Evolutionary conservation across 345 rosid genomes (phyloP).

Genomic region (Clarkia xantiana): DNA sequence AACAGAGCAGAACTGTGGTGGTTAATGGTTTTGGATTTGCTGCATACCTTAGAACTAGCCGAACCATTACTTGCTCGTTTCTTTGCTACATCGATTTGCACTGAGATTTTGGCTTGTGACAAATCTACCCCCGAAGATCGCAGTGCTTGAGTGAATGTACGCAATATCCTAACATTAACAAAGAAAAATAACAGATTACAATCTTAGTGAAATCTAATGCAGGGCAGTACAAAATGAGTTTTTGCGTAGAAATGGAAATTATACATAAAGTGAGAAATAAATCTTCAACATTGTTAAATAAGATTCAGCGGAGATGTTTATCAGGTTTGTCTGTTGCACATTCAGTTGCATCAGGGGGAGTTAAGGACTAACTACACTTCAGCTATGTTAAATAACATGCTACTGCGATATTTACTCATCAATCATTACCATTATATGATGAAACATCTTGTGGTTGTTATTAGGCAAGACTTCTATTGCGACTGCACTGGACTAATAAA

Average conservation of each 20-base stretch:
- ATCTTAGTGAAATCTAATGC: too few species aligned
- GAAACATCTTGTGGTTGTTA: too few species aligned
- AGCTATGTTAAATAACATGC: too few species aligned
- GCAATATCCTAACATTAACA: conserved; percentile 33
- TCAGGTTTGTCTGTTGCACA: too few species aligned
- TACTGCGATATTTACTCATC: too few species aligned
- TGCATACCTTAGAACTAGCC: conserved; percentile 35
- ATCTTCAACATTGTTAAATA: not conserved
- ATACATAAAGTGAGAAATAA: not conserved
- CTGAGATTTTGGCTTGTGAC: conserved; percentile 47
- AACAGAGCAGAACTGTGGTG: not conserved
- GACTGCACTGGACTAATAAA: too few species aligned
- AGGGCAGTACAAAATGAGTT: not conserved
- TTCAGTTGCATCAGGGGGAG: too few species aligned
- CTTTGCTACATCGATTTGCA: conserved; percentile 40
- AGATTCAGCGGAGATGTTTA: not conserved
- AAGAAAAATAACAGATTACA: too few species aligned
- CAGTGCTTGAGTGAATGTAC: conserved; percentile 39
- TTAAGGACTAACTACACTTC: too few species aligned
- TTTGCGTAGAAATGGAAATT: too few species aligned
- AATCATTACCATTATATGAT: too few species aligned
- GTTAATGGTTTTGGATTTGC: not conserved
- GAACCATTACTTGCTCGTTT: conserved; percentile 22
- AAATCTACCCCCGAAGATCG: conserved; percentile 58
- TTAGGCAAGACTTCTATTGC: too few species aligned